Evolutionary conservation across 257 asterid species (phyloP).

Genomic region (Salvia rosmarinus): DNA sequence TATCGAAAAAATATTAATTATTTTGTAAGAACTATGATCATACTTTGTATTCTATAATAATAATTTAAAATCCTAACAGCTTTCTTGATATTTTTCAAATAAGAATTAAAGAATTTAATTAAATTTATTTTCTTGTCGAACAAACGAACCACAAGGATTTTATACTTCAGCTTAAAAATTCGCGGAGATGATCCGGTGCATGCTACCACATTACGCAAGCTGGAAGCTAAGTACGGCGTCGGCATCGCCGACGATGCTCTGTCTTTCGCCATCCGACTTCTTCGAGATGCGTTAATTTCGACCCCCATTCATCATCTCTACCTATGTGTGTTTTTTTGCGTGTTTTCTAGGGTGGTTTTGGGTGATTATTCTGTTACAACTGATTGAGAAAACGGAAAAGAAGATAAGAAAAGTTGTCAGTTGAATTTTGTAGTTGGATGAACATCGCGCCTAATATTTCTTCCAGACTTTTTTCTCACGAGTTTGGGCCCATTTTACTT

Average conservation of each 20-base stretch:
- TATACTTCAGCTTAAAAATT: neutral
- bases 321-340: no score
- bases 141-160: no score
- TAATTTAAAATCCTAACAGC: no score
- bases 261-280: neutral
- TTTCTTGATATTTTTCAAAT: no score
- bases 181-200: neutral
- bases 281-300: neutral
- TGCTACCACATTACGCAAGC: neutral
- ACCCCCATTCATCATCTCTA: no score
- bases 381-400: neutral
- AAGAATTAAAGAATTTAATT: no score
- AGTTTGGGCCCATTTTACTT: no score
- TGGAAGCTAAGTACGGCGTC: neutral
- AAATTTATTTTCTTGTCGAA: no score
- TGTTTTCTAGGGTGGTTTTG: neutral
- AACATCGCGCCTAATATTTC: neutral
- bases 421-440: neutral
- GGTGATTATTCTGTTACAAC: neutral
- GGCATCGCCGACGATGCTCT: constrained; percentile 1
- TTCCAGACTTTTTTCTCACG: no score
- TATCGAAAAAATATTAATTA: no score
- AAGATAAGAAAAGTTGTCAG: neutral
- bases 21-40: no score
- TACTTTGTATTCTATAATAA: no score